Evolutionary conservation across 1,284 basidiomycete genomes (phyloP).

Genomic region (Naganishia cerealis): DNA sequence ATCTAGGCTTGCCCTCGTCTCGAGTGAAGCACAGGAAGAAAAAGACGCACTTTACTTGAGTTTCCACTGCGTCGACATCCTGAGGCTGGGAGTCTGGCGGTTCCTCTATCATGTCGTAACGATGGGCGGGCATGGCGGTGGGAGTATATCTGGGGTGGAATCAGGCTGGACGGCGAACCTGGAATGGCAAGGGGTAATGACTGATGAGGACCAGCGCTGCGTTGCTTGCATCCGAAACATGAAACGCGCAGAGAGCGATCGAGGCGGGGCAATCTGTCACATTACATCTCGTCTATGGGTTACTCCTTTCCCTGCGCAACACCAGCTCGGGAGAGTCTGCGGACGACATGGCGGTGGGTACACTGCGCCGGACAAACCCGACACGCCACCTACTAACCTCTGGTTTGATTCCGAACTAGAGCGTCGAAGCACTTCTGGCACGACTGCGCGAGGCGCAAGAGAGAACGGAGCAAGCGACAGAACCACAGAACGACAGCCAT

Average conservation of each 20-base stretch:
- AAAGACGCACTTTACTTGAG: constrained; percentile 5
- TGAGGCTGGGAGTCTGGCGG: constrained; percentile 15
- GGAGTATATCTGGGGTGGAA: neutral
- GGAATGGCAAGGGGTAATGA: too few species aligned
- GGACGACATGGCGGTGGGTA: neutral
- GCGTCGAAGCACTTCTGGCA: constrained; percentile 21
- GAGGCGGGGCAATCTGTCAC: neutral
- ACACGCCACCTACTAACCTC: neutral
- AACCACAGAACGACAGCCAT: neutral
- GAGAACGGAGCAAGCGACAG: neutral
- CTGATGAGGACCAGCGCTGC: neutral
- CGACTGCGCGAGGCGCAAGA: constrained; percentile 19
- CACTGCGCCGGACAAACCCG: neutral
- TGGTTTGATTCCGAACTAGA: neutral
- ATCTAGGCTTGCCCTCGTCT: neutral
- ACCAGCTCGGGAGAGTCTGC: neutral
- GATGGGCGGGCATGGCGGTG: neutral
- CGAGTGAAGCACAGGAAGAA: neutral
- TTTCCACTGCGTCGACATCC: constrained; percentile 6
- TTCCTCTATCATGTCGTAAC: constrained; percentile 7
- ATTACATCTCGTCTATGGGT: neutral
- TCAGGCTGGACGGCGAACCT: too few species aligned
- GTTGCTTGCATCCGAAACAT: constrained; percentile 2
- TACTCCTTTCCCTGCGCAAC: neutral
- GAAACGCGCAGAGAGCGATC: neutral